Percentiles rank a stretch among this genome's conserved stretches.
phyloP scores from a whole-genome alignment of 1,139 yeast genomes.

The Magnusiomyces tetraspermus region DNA sequence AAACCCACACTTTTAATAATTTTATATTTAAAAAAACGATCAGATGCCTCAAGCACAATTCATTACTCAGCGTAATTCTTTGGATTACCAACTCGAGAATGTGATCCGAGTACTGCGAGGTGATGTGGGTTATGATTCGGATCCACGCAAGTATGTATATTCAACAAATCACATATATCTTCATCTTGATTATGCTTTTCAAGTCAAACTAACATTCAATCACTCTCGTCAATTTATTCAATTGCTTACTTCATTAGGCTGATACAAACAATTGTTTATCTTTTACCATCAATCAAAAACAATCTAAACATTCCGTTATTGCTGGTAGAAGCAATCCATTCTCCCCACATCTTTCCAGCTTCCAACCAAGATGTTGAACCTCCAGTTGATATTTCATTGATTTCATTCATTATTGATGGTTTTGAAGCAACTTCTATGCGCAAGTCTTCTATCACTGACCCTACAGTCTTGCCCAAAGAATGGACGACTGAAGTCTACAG shows the following conservation, averaged over 20 bases:
- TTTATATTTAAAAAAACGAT: background rate
- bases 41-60: background rate
- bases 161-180: background rate
- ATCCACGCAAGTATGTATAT: background rate
- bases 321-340: conserved; percentile 42
- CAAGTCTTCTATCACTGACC: conserved; percentile 51
- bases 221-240: background rate
- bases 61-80: background rate
- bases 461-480: conserved; percentile 44
- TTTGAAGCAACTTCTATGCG: conserved; percentile 38
- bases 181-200: background rate
- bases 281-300: conserved; percentile 52
- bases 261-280: conserved; percentile 48
- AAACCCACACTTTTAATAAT: background rate
- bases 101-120: background rate
- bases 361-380: conserved; percentile 11
- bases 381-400: conserved; percentile 15
- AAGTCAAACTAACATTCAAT: background rate
- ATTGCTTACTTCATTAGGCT: conserved; percentile 7
- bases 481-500: conserved; percentile 42
- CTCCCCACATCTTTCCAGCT: conserved; percentile 37
- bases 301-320: conserved; percentile 47
- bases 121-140: background rate
- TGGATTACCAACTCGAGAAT: conserved; percentile 2
- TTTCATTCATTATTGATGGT: conserved; percentile 29